Evolutionary conservation across 352 stramenopile genomes (phyloP).

Genomic region (Pythium chondricola): DNA sequence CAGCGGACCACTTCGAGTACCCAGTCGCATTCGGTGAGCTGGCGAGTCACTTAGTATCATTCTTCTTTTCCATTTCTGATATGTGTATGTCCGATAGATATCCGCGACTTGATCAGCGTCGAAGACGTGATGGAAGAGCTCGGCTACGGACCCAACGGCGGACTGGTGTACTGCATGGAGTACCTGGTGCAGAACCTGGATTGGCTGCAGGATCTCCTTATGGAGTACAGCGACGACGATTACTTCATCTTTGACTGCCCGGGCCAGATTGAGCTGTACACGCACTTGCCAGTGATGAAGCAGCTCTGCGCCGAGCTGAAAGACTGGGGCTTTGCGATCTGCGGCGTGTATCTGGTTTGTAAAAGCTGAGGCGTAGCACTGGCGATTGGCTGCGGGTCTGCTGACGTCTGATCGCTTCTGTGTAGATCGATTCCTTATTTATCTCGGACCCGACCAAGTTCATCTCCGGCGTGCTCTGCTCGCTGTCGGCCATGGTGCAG

Average conservation of each 20-base stretch:
- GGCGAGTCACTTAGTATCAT: neutral
- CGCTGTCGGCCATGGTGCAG: slow-evolving; percentile 96
- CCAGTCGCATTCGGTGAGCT: slow-evolving; percentile 79
- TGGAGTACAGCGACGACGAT: slow-evolving; percentile 88
- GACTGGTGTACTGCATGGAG: slow-evolving; percentile 99
- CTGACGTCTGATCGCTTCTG: neutral
- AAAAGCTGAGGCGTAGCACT: neutral
- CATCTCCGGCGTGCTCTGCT: slow-evolving; percentile 96
- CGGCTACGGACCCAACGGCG: slow-evolving; percentile 96
- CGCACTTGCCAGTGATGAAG: slow-evolving; percentile 89
- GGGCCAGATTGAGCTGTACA: slow-evolving; percentile 91
- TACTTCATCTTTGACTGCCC: slow-evolving; percentile 99
- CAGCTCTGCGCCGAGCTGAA: slow-evolving; percentile 78
- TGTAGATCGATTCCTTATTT: slow-evolving; percentile 91
- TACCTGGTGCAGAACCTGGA: slow-evolving; percentile 94
- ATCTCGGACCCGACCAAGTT: slow-evolving; percentile 97
- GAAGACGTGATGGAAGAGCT: slow-evolving; percentile 97
- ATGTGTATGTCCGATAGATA: slow-evolving; percentile 51
- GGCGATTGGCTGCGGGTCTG: no score
- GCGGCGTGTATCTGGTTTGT: slow-evolving; percentile 81
- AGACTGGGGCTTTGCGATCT: slow-evolving; percentile 86
- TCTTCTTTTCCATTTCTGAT: no score
- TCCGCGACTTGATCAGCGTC: slow-evolving; percentile 94
- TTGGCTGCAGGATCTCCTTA: slow-evolving; percentile 92
- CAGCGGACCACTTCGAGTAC: slow-evolving; percentile 89